Base-by-base conservation (phyloP, 768 basidiomycete genomes). In the Thelephora aurantiotincta region DNA sequence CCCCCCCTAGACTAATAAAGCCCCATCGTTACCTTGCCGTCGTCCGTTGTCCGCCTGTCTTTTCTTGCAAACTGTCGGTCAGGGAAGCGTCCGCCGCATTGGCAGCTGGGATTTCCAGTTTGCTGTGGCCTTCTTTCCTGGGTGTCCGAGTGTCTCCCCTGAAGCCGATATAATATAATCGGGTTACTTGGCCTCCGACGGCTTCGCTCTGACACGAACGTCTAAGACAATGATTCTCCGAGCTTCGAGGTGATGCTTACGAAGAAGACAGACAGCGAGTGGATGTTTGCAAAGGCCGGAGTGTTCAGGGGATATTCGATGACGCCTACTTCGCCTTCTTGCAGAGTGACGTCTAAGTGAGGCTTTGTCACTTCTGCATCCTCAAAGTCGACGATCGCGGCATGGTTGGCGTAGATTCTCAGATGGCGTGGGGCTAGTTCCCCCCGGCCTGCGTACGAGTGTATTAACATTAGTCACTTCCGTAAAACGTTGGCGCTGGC, bases 141-240 rank as follows among this genome's bases (percentile, higher is more conserved):
- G 63, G 60, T 14, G 69, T 67, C 46, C 70, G 67, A 43, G 70
- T 67, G 52, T 87, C 82, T 36, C 88, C 89, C 59, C 78, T 83
- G 69, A 92, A 92, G 16, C 88, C 88, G 37, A 91, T 57, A 56
- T 80, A 92, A 58, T 82, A 92, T 34, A 91, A 62, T 20, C 82
- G 66, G 2, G 82, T 75, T 14, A 64, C 52, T 6, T 85, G 80
- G 22, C 72, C 80, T 5, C 82, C 84, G 3, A 68, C 69, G 2
- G 85, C 68, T 36, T 87, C 76, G 47, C 75, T 77, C 85, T 87
- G 52, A 22, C 48, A 23, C 16, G 41, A 46, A 14, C 44, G 34
- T 47, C 23, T 13, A 16, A 43, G 22, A 49, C 34, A 37, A 36
- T 9, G 36, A 16, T 45, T 38, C 49, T 16, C 46, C 50, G 47